These are phyloP conservation scores for Castanea mollissima DNA, from an alignment of 306 rosid genomes.

Conservation along the genomic window DNA sequence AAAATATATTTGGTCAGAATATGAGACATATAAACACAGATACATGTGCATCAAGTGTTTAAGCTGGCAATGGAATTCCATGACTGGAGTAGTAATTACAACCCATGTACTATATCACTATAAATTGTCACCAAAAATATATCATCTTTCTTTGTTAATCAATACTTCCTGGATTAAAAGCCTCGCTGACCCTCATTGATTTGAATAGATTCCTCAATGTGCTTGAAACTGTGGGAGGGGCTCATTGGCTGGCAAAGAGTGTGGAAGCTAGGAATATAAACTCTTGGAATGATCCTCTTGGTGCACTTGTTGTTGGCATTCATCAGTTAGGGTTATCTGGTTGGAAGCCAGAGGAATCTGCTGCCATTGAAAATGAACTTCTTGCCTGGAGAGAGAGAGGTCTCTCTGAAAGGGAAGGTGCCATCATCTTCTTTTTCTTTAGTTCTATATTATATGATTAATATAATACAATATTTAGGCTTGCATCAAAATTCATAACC, in stretches of 20 bases:
- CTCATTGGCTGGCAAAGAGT: conserved; percentile 66
- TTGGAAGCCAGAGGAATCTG: conserved; percentile 92
- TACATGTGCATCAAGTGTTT: background rate
- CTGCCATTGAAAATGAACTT: conserved; percentile 85
- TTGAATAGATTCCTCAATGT: conserved; percentile 69
- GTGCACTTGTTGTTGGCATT: conserved; percentile 72
- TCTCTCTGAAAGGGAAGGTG: conserved; percentile 82
- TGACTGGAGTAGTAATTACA: background rate
- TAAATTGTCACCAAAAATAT: background rate
- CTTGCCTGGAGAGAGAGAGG: conserved; percentile 85
- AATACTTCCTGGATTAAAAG: conserved; percentile 2
- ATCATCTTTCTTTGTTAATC: conserved; percentile 5
- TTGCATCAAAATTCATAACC: conserved; percentile 10
- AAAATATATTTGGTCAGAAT: background rate
- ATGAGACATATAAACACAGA: background rate
- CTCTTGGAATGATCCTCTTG: conserved; percentile 84
- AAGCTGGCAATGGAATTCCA: background rate
- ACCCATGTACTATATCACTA: background rate
- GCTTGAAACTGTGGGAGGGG: conserved; percentile 79
- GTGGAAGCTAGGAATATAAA: conserved; percentile 59
- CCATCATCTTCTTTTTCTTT: conserved; percentile 5
- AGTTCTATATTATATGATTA: conserved; percentile 2
- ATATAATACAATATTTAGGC: background rate
- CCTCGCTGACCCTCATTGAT: conserved; percentile 23
- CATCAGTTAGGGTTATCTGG: conserved; percentile 75